Conservation (phyloP, 306 rosid genomes). For the Gleditsia sinensis region DNA sequence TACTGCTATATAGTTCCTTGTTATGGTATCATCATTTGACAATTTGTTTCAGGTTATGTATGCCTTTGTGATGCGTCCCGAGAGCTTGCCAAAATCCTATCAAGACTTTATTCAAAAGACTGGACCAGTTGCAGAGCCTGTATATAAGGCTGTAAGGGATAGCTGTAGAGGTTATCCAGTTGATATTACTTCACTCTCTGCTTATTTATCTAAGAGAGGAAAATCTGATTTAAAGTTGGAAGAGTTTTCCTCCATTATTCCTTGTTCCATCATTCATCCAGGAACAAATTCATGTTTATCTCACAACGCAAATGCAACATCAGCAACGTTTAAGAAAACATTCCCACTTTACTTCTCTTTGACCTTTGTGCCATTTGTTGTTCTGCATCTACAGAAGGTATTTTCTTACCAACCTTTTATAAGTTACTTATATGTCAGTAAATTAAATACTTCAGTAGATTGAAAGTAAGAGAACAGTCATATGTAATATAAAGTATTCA, state of each 20-base stretch:
- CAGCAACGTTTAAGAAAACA: conserved; percentile 88
- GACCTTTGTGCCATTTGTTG: conserved; percentile 94
- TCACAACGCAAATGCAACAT: conserved; percentile 73
- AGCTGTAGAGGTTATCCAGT: conserved; percentile 78
- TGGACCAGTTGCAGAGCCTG: conserved; percentile 93
- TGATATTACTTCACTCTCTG: conserved; percentile 70
- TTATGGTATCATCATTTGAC: conserved; percentile 25
- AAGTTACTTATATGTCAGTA: conserved; percentile 5
- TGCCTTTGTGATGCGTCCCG: conserved; percentile 97
- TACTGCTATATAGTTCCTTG: background rate
- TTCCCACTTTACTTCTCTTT: conserved; percentile 95
- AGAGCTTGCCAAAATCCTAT: conserved; percentile 92
- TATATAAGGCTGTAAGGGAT: conserved; percentile 93
- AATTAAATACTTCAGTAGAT: background rate
- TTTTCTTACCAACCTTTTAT: conserved; percentile 25
- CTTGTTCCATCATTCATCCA: conserved; percentile 88
- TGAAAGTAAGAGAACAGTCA: conserved; percentile 19
- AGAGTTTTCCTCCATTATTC: conserved; percentile 83
- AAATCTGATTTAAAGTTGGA: conserved; percentile 67
- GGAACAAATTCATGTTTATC: conserved; percentile 76
- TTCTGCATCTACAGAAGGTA: conserved; percentile 93
- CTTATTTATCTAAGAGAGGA: conserved; percentile 60
- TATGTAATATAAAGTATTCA: background rate
- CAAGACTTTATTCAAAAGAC: conserved; percentile 92
- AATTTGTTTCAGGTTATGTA: conserved; percentile 81